These are phyloP conservation scores for Cercospora sp. DNA, from an alignment of 2,329 filamentous ascomycete species.

Conservation along the genomic window DNA sequence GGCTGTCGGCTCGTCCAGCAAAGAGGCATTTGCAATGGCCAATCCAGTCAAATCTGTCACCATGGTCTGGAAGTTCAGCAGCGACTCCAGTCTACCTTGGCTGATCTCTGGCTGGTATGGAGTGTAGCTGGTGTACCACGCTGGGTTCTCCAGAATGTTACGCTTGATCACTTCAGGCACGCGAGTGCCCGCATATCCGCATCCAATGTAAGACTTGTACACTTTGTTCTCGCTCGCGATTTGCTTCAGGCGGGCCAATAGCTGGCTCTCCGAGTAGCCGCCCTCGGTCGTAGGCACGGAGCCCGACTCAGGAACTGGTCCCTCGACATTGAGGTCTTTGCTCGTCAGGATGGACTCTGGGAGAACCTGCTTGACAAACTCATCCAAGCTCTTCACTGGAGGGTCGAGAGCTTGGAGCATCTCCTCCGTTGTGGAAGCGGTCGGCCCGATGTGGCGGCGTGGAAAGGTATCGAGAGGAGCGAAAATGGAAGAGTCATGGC, in stretches of 20 bases:
- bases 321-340: constrained; percentile 60
- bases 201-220: constrained; percentile 73
- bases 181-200: constrained; percentile 84
- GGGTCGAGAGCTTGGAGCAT: constrained; percentile 83
- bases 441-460: constrained; percentile 83
- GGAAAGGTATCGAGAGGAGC: constrained; percentile 66
- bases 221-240: constrained; percentile 64
- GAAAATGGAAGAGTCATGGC: constrained; percentile 41
- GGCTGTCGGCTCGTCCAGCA: constrained; percentile 88
- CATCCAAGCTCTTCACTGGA: constrained; percentile 70
- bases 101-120: constrained; percentile 98
- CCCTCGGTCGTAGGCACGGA: constrained; percentile 41
- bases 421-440: constrained; percentile 64
- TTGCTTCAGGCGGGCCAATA: constrained; percentile 55
- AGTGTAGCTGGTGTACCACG: constrained; percentile 97
- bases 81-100: constrained; percentile 85
- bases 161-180: constrained; percentile 88
- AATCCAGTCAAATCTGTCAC: constrained; percentile 84
- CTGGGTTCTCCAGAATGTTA: constrained; percentile 88
- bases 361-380: constrained; percentile 82
- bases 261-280: constrained; percentile 60
- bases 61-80: constrained; percentile 95
- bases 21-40: constrained; percentile 84
- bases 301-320: constrained; percentile 48
- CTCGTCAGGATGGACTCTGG: constrained; percentile 75